Evolutionary conservation across 192 early-diverging fungal genomes (phyloP), one percentile per base, ranked within the genome.

Genomic region (Rhizoclosmatium sp.): DNA sequence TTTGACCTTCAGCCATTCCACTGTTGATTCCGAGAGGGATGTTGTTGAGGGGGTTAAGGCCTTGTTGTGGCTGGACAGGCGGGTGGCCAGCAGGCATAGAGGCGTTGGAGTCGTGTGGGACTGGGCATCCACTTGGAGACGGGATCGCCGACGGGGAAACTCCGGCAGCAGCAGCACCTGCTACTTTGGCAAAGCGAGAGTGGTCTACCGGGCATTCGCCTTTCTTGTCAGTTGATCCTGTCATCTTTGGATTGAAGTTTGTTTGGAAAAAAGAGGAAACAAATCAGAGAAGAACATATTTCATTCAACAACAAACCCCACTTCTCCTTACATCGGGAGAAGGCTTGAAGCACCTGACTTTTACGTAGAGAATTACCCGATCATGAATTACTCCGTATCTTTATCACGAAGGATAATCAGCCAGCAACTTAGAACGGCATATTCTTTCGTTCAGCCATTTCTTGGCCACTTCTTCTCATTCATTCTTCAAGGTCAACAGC

Each of bases 151-250:
- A 47, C 2, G 59, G 16, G 31, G 19, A 23, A 7, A 47, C 7
- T 54, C 3, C 71, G n/a, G 59, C 7, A 1, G 58, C 48, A 12
- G 59, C 7, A 1, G 58, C 48, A 12, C 78, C 79, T 41, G 69
- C 71, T 19, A 62, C 47, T 31, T 60, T 14, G 2, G 80, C 71
- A 69, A 67, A 56, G n/a, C 69, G 71, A 40, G 79, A 9, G 66
- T 91, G 87, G 80, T 92, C 87, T 39, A 91, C 88, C 16, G 90
- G 90, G 56, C 90, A 91, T 45, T 79, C 83, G 73, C 71, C 59
- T 49, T n/a, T 58, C 67, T 67, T 62, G 54, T 71, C 31, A 31
- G 31, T 31, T 31, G 31, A 31, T 31, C 31, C 31, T 31, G 31
- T 31, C 31, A 31, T 31, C 31, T 31, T 31, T 31, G 31, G 31